Percentiles rank a stretch among this genome's conserved stretches.
phyloP scores from a whole-genome alignment of 306 rosid species.

The Inga oerstediana region DNA sequence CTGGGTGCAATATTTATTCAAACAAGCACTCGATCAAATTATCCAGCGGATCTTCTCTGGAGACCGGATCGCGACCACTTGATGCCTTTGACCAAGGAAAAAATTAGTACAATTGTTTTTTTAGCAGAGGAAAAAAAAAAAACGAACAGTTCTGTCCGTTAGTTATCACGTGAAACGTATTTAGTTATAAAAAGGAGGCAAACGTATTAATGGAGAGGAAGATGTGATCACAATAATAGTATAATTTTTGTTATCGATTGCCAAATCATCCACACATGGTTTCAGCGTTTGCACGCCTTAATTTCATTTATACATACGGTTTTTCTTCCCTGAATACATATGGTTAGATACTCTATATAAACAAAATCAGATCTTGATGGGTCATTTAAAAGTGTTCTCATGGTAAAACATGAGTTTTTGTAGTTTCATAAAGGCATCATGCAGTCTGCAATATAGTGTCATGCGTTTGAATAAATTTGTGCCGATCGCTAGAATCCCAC shows the following conservation, averaged over 20 bases:
- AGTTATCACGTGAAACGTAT: constrained; percentile 34
- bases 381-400: background rate
- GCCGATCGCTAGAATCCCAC: background rate
- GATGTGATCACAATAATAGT: background rate
- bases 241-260: background rate
- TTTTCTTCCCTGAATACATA: background rate
- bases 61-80: constrained; percentile 20
- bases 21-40: constrained; percentile 7
- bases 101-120: background rate
- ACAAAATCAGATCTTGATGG: background rate
- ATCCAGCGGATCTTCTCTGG: constrained; percentile 26
- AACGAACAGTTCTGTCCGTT: background rate
- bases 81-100: constrained; percentile 34
- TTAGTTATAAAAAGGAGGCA: background rate
- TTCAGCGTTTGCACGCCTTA: constrained; percentile 13
- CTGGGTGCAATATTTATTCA: constrained; percentile 28
- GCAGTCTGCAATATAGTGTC: background rate
- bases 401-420: background rate
- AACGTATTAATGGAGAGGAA: constrained; percentile 6
- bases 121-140: background rate
- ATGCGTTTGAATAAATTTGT: background rate
- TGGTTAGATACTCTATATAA: background rate
- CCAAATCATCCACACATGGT: constrained; percentile 8
- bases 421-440: background rate
- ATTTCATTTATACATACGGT: too few species aligned